Evolutionary conservation across 2,329 filamentous ascomycete genomes (phyloP).

Genomic region (Aureobasidium sp.): DNA sequence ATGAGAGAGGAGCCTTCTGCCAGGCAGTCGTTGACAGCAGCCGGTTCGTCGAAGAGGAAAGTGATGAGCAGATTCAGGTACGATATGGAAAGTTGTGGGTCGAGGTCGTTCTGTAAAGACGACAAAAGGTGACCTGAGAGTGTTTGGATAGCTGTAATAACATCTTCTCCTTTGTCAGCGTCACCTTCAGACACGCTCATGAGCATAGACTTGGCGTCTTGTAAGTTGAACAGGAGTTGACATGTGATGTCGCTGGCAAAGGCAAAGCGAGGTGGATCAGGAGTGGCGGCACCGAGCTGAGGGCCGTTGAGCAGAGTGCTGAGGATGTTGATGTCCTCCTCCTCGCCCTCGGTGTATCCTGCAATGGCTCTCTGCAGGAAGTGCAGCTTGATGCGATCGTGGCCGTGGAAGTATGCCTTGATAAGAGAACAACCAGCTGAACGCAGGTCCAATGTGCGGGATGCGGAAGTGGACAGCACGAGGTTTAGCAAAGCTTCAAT

Average conservation of each 20-base stretch:
- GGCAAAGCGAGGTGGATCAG: conserved; percentile 82
- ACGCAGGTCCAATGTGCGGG: conserved; percentile 67
- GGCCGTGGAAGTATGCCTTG: conserved; percentile 82
- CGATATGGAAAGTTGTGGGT: conserved; percentile 70
- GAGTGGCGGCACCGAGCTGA: conserved; percentile 46
- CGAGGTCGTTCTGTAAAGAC: conserved; percentile 65
- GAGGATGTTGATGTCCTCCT: conserved; percentile 75
- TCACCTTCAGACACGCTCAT: conserved; percentile 85
- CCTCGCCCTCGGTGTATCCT: conserved; percentile 66
- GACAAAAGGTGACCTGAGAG: conserved; percentile 79
- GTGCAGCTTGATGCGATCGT: conserved; percentile 72
- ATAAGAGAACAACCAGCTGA: conserved; percentile 83
- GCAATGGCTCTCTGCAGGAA: conserved; percentile 85
- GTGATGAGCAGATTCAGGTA: conserved; percentile 83
- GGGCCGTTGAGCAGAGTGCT: conserved; percentile 68
- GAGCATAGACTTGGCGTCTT: conserved; percentile 67
- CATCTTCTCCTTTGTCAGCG: conserved; percentile 81
- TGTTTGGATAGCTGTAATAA: conserved; percentile 86
- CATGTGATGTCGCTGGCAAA: conserved; percentile 82
- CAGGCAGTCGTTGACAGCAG: conserved; percentile 87
- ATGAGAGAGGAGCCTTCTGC: conserved; percentile 90
- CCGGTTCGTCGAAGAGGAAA: conserved; percentile 88
- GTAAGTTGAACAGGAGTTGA: conserved; percentile 74
- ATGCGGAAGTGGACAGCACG: conserved; percentile 58
- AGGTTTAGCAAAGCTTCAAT: conserved; percentile 88